Evolutionary conservation across 2,329 filamentous ascomycete species (phyloP).

Genomic region (Epicoccum sorghinum): DNA sequence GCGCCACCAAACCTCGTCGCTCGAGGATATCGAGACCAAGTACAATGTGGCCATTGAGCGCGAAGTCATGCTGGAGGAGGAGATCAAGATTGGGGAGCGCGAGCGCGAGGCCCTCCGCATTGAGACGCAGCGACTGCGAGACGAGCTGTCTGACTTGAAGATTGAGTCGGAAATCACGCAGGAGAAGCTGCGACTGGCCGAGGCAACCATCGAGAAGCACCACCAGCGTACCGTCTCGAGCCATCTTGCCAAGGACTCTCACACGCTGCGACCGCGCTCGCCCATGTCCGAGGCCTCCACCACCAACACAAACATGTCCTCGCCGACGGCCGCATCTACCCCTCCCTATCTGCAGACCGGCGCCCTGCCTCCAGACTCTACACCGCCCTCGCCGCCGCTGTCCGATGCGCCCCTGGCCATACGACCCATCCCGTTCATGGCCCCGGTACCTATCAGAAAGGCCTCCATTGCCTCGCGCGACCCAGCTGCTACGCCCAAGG

Average conservation of each 20-base stretch:
- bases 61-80: conserved; percentile 91
- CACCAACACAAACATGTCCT: conserved; percentile 81
- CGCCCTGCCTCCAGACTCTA: conserved; percentile 69
- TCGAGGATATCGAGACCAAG: conserved; percentile 96
- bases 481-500: conserved; percentile 60
- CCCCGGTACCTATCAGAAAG: conserved; percentile 48
- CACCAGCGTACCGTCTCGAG: conserved; percentile 59
- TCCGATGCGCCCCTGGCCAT: conserved; percentile 77
- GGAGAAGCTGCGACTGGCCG: conserved; percentile 83
- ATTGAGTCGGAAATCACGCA: conserved; percentile 94
- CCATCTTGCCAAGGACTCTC: conserved; percentile 55
- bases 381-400: conserved; percentile 91
- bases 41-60: conserved; percentile 95
- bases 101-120: conserved; percentile 89
- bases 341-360: conserved; percentile 74
- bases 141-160: conserved; percentile 90
- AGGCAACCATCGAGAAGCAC: conserved; percentile 57
- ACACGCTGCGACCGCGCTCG: conserved; percentile 60
- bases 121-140: conserved; percentile 84
- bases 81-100: conserved; percentile 88
- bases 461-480: conserved; percentile 57
- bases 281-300: conserved; percentile 78
- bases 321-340: conserved; percentile 86
- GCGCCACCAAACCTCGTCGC: conserved; percentile 90
- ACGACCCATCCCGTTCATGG: conserved; percentile 48